Evolutionary conservation across 257 asterid species (phyloP).

Genomic region (Rehmannia glutinosa): DNA sequence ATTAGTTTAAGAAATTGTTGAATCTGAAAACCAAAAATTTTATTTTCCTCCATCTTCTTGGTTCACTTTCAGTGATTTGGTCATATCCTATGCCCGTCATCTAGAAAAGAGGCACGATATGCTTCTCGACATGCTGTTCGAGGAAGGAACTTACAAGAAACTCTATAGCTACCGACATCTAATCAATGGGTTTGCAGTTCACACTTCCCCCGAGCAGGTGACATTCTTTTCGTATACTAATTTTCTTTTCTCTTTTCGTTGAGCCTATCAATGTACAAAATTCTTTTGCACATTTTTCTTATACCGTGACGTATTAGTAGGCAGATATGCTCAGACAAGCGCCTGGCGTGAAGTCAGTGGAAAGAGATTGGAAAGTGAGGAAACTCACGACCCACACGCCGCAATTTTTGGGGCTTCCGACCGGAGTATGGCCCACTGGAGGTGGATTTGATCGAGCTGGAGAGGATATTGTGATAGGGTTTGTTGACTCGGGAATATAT

Average conservation of each 20-base stretch:
- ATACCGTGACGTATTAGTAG: constrained; percentile 51
- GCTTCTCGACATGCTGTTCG: constrained; percentile 92
- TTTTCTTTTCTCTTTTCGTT: too few relatives aligned
- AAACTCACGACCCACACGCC: constrained; percentile 97
- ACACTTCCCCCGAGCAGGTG: constrained; percentile 90
- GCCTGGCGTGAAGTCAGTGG: constrained; percentile 87
- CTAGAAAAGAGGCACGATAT: constrained; percentile 85
- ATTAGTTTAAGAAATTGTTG: too few relatives aligned
- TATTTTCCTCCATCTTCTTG: constrained; percentile 17
- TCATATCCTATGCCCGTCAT: constrained; percentile 66
- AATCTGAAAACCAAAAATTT: constrained; percentile 5
- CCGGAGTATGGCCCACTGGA: constrained; percentile 97
- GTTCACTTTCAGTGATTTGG: constrained; percentile 59
- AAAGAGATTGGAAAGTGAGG: constrained; percentile 96
- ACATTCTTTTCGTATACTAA: constrained; percentile 22
- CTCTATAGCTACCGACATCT: constrained; percentile 93
- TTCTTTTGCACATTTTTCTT: constrained; percentile 31
- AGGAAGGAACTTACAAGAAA: constrained; percentile 71
- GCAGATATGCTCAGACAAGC: constrained; percentile 81
- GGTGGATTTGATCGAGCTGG: constrained; percentile 97
- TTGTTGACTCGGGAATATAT: constrained; percentile 94
- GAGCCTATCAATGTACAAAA: too few relatives aligned
- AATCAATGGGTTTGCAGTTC: constrained; percentile 92
- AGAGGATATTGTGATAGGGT: constrained; percentile 87
- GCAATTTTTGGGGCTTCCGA: constrained; percentile 95